Evolutionary conservation across 2,329 filamentous ascomycete genomes (phyloP).

Genomic region (Orbilia blumenaviensis): DNA sequence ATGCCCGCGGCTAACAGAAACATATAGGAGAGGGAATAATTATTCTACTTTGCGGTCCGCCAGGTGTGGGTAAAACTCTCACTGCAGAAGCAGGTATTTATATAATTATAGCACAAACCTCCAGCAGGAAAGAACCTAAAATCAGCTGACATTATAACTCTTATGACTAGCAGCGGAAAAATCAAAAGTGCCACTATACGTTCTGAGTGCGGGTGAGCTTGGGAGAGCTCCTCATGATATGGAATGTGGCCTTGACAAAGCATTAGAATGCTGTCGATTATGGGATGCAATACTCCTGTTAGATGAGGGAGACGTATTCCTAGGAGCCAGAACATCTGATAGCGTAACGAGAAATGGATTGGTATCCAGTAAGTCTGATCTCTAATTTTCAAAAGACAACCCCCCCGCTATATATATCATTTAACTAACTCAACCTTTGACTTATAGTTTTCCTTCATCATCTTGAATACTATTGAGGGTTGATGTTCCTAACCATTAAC

Average conservation of each 20-base stretch:
- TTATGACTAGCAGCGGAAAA: constrained; percentile 55
- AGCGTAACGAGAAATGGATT: constrained; percentile 86
- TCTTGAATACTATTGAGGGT: constrained; percentile 85
- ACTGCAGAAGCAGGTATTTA: constrained; percentile 58
- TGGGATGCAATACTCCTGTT: constrained; percentile 87
- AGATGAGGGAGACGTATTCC: constrained; percentile 84
- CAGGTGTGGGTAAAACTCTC: constrained; percentile 60
- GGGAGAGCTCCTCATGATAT: constrained; percentile 78
- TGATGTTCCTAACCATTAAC: constrained; percentile 89
- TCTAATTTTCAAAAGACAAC: background rate
- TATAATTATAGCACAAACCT: background rate
- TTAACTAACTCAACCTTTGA: background rate
- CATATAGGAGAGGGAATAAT: background rate
- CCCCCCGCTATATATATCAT: background rate
- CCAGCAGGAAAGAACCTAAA: background rate
- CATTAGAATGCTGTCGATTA: constrained; percentile 76
- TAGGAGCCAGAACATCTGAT: constrained; percentile 82
- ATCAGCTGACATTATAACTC: background rate
- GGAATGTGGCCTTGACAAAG: constrained; percentile 81
- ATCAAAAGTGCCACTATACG: constrained; percentile 58
- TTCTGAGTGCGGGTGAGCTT: constrained; percentile 73
- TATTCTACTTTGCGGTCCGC: constrained; percentile 61
- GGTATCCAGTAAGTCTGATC: constrained; percentile 64
- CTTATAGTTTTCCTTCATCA: constrained; percentile 73
- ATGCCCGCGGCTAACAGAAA: constrained; percentile 18